These are phyloP conservation scores for Collybiopsis luxurians DNA, from an alignment of 768 basidiomycete genomes.

Conservation along the genomic window DNA sequence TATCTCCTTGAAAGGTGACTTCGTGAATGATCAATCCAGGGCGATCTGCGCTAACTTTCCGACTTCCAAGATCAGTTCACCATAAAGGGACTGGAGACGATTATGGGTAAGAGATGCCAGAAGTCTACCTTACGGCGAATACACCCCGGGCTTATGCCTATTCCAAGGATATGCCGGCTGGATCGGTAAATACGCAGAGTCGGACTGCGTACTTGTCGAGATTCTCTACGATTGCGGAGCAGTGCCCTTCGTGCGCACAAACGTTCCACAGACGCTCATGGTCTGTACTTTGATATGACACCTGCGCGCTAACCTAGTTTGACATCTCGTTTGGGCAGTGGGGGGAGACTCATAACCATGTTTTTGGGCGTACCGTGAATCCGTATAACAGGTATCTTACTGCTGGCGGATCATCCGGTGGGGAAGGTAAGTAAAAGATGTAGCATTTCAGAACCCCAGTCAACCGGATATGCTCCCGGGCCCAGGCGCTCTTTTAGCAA, in stretches of 20 bases:
- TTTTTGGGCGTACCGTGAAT: slow-evolving; percentile 79
- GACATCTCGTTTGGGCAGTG: slow-evolving; percentile 40
- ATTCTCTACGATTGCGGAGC: slow-evolving; percentile 69
- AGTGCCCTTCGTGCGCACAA: slow-evolving; percentile 69
- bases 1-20: slow-evolving; percentile 36
- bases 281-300: slow-evolving; percentile 35
- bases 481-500: slow-evolving; percentile 23
- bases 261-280: slow-evolving; percentile 76
- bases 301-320: not conserved
- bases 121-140: not conserved
- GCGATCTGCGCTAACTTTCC: not conserved
- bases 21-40: not conserved
- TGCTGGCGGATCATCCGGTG: slow-evolving; percentile 80
- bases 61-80: slow-evolving; percentile 47
- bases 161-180: slow-evolving; percentile 66
- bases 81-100: slow-evolving; percentile 67
- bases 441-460: slow-evolving; percentile 12
- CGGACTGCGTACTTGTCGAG: slow-evolving; percentile 62
- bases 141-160: not conserved
- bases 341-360: slow-evolving; percentile 73
- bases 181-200: slow-evolving; percentile 57
- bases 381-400: slow-evolving; percentile 73
- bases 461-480: not conserved
- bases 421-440: slow-evolving; percentile 72
- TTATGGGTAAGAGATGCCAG: slow-evolving; percentile 44